Percentiles rank a stretch among this genome's conserved stretches.
Conservation (phyloP, 1,284 basidiomycete genomes). For the Ustilago xerochloae region DNA sequence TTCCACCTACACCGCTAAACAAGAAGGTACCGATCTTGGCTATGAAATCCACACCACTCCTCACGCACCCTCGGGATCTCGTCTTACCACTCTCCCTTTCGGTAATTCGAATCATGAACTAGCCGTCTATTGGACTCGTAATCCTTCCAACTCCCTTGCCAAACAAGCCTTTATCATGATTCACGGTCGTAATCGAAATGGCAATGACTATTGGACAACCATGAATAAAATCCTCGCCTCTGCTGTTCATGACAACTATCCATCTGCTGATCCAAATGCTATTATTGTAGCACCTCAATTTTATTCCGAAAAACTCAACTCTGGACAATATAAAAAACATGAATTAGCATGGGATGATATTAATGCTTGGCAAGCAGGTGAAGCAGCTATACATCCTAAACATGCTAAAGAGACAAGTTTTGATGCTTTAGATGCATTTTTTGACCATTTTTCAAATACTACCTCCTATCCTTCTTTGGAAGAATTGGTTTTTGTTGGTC, state of each 20-base stretch:
- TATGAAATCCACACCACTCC: conserved; percentile 41
- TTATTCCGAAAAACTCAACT: conserved; percentile 54
- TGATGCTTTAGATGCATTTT: conserved; percentile 61
- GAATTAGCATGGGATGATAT: conserved; percentile 62
- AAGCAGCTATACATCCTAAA: conserved; percentile 56
- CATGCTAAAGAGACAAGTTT: conserved; percentile 52
- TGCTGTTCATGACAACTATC: conserved; percentile 37
- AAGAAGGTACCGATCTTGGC: conserved; percentile 29
- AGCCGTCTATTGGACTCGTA: conserved; percentile 52
- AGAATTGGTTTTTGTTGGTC: conserved; percentile 64
- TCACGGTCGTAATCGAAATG: conserved; percentile 61
- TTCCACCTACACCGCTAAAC: conserved; percentile 29
- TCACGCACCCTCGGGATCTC: conserved; percentile 47
- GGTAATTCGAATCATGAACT: conserved; percentile 32
- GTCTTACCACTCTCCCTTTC: conserved; percentile 44
- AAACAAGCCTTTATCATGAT: conserved; percentile 64
- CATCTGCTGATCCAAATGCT: conserved; percentile 38
- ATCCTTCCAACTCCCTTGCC: conserved; percentile 30
- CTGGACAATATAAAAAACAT: conserved; percentile 51
- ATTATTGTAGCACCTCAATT: conserved; percentile 64
- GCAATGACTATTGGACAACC: conserved; percentile 55
- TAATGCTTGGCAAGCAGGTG: conserved; percentile 65
- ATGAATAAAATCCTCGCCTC: conserved; percentile 53
- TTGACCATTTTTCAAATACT: conserved; percentile 53
- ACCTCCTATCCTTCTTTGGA: conserved; percentile 52